Percentiles rank a stretch among this genome's conserved stretches.
phyloP scores from a whole-genome alignment of 306 rosid species.

The Dryas alaskensis region DNA sequence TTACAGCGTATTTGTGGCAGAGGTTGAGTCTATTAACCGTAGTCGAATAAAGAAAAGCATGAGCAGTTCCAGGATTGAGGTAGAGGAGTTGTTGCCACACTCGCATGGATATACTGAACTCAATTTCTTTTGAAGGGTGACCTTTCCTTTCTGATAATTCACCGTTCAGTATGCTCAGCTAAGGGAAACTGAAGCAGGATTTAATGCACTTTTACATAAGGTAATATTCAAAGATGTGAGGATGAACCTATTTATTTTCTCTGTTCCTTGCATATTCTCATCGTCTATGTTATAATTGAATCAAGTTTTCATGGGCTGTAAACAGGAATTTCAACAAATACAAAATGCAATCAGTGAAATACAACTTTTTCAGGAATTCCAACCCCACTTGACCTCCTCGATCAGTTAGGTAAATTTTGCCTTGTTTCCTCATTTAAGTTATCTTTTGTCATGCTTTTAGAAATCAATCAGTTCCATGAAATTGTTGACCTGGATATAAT shows the following conservation, averaged over 20 bases:
- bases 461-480: not conserved
- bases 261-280: constrained; percentile 5
- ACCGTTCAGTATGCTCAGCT: constrained; percentile 18
- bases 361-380: not conserved
- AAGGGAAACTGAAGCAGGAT: constrained; percentile 28
- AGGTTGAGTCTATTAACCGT: constrained; percentile 72
- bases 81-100: constrained; percentile 82
- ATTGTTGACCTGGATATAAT: no score
- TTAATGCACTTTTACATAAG: constrained; percentile 14
- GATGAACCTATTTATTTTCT: constrained; percentile 1
- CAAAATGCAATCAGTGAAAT: constrained; percentile 12
- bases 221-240: constrained; percentile 11
- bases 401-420: constrained; percentile 23
- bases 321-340: constrained; percentile 19
- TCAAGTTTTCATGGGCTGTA: not conserved
- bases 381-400: not conserved
- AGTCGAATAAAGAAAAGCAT: constrained; percentile 70
- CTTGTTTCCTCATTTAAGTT: constrained; percentile 1
- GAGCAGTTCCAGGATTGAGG: constrained; percentile 86
- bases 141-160: constrained; percentile 14
- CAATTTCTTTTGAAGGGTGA: constrained; percentile 53
- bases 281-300: not conserved
- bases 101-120: constrained; percentile 50
- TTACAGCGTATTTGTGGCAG: constrained; percentile 70
- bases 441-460: not conserved